These are phyloP conservation scores for Rhytidhysteron rufulum DNA, from an alignment of 2,329 filamentous ascomycete species.

Conservation along the genomic window DNA sequence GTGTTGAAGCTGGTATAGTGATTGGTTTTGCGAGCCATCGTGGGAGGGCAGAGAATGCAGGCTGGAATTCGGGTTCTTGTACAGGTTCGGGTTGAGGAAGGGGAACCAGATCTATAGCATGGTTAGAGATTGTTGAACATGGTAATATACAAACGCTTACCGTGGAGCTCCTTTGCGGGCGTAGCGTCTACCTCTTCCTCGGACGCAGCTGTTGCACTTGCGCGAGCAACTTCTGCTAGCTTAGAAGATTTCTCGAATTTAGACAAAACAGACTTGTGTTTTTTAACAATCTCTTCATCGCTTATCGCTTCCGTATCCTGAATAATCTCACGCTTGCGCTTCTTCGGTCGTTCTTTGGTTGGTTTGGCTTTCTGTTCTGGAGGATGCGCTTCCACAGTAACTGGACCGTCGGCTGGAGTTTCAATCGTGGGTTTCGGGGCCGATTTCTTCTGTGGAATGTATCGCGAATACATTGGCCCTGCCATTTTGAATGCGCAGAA, in stretches of 20 bases:
- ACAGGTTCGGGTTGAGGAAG: slow-evolving; percentile 72
- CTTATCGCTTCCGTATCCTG: slow-evolving; percentile 17
- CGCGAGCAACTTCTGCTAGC: slow-evolving; percentile 14
- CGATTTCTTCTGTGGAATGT: slow-evolving; percentile 39
- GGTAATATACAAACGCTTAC: slow-evolving; percentile 12
- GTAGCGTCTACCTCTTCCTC: slow-evolving; percentile 15
- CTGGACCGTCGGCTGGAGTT: slow-evolving; percentile 20
- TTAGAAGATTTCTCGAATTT: slow-evolving; percentile 44
- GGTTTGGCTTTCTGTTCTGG: slow-evolving; percentile 8
- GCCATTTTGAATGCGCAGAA: slow-evolving; percentile 35
- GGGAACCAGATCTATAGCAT: slow-evolving; percentile 63
- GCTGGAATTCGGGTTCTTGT: slow-evolving; percentile 53
- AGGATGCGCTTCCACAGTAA: slow-evolving; percentile 5
- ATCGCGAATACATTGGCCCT: slow-evolving; percentile 44
- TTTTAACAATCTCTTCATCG: slow-evolving; percentile 30
- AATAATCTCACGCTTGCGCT: slow-evolving; percentile 26
- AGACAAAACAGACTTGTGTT: slow-evolving; percentile 37
- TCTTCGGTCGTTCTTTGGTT: slow-evolving; percentile 30
- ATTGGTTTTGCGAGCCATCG: slow-evolving; percentile 75
- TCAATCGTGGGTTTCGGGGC: slow-evolving; percentile 10
- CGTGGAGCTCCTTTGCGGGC: slow-evolving; percentile 50
- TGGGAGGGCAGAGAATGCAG: slow-evolving; percentile 75
- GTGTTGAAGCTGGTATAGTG: slow-evolving; percentile 60
- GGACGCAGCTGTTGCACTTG: slow-evolving; percentile 12
- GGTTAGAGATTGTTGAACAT: slow-evolving; percentile 1